Evolutionary conservation across 129 eudicot genomes (phyloP).

Genomic region (Lactuca sativa): DNA sequence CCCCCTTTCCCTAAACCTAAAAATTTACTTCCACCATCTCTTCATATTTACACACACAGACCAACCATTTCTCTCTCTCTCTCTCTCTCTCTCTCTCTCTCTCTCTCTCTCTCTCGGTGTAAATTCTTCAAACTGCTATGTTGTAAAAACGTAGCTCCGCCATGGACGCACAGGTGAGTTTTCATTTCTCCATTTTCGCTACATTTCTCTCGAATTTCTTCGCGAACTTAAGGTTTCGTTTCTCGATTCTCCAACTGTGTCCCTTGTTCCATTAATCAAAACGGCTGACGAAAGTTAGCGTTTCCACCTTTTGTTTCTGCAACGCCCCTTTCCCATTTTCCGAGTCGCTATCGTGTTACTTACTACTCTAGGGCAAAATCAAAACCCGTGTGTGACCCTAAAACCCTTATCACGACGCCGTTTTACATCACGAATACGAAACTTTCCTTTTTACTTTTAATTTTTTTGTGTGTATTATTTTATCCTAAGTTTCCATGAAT

Average conservation of each 20-base stretch:
- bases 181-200: neutral
- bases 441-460: neutral
- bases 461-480: neutral
- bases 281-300: neutral
- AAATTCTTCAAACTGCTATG: conserved; percentile 26
- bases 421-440: neutral
- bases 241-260: neutral
- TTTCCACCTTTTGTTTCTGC: neutral
- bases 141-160: conserved; percentile 18
- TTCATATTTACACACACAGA: conserved; percentile 25
- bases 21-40: conserved; percentile 17
- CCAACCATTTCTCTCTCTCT: neutral
- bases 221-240: neutral
- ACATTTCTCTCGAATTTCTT: conserved; percentile 1
- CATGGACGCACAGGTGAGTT: conserved; percentile 32
- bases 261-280: neutral
- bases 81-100: neutral
- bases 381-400: neutral
- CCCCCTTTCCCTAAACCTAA: conserved; percentile 34
- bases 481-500: conserved; percentile 16
- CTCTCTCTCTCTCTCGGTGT: conserved; percentile 19
- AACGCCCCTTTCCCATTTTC: neutral
- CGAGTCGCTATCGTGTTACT: conserved; percentile 15
- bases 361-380: neutral
- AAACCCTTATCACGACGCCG: neutral